These are phyloP conservation scores for Elongisporangium senticosum DNA, from an alignment of 352 stramenopile genomes.

Conservation along the genomic window DNA sequence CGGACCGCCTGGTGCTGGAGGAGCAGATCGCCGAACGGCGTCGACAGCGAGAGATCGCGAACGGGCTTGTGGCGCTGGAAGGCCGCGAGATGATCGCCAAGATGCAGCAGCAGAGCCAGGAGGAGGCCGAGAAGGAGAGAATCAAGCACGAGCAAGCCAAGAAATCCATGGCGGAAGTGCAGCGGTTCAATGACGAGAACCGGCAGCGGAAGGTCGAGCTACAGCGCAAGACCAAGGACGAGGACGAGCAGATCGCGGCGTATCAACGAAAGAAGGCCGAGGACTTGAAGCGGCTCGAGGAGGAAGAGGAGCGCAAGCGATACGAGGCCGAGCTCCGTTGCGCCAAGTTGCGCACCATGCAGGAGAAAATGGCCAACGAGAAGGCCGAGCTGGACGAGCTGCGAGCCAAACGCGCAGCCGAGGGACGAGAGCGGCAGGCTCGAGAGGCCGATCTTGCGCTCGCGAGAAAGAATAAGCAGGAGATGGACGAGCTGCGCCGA, in stretches of 20 bases:
- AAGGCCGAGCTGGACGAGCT: constrained; percentile 90
- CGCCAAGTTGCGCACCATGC: constrained; percentile 65
- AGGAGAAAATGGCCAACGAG: constrained; percentile 87
- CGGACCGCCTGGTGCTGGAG: constrained; percentile 85
- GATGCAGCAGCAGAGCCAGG: constrained; percentile 70
- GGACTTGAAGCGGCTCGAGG: constrained; percentile 51
- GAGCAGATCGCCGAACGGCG: constrained; percentile 75
- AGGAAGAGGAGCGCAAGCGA: constrained; percentile 57
- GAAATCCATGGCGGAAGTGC: constrained; percentile 65
- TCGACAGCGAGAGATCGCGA: constrained; percentile 39
- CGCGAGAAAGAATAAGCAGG: constrained; percentile 80
- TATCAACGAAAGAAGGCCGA: constrained; percentile 77
- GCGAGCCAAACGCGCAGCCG: constrained; percentile 84
- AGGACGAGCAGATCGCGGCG: constrained; percentile 59
- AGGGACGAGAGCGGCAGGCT: constrained; percentile 85
- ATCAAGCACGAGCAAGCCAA: constrained; percentile 49
- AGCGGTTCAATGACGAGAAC: constrained; percentile 60
- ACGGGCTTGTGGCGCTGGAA: constrained; percentile 55
- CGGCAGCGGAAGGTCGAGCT: constrained; percentile 43
- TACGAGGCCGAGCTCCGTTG: constrained; percentile 71
- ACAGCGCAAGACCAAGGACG: constrained; percentile 73
- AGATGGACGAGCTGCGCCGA: constrained; percentile 71
- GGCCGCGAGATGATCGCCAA: constrained; percentile 85
- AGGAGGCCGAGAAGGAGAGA: constrained; percentile 70
- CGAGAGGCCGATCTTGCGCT: constrained; percentile 79